phyloP scores from a whole-genome alignment of 768 basidiomycete species.

The Tylopilus vinaceipallidus region DNA sequence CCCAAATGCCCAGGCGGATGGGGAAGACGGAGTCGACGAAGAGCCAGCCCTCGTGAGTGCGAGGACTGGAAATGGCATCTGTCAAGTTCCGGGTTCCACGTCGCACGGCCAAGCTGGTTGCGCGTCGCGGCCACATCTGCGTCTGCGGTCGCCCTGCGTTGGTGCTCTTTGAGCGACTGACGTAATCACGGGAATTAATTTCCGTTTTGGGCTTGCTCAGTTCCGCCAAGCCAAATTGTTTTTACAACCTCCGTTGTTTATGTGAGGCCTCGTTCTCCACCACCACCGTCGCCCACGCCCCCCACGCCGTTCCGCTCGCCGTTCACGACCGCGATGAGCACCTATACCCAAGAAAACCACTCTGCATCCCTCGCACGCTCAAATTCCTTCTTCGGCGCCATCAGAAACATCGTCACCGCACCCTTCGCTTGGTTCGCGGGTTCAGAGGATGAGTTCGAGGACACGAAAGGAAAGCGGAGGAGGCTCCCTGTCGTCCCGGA shows the following conservation, averaged over 20 bases:
- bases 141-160: too few species aligned
- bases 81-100: slow-evolving; percentile 10
- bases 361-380: slow-evolving; percentile 45
- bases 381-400: slow-evolving; percentile 58
- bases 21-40: slow-evolving; percentile 82
- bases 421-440: slow-evolving; percentile 56
- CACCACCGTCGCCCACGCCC: slow-evolving; percentile 20
- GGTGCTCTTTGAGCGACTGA: too few species aligned
- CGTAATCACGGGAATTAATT: slow-evolving; percentile 7
- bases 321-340: slow-evolving; percentile 26
- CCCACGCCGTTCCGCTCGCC: slow-evolving; percentile 18
- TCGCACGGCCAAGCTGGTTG: slow-evolving; percentile 1
- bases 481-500: slow-evolving; percentile 34
- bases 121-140: slow-evolving; percentile 24
- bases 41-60: slow-evolving; percentile 53
- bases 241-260: slow-evolving; percentile 11
- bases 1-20: slow-evolving; percentile 65
- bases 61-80: slow-evolving; percentile 4
- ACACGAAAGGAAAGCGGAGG: slow-evolving; percentile 55
- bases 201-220: slow-evolving; percentile 10
- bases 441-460: slow-evolving; percentile 48
- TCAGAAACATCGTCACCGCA: slow-evolving; percentile 66
- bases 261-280: slow-evolving; percentile 21
- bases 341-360: slow-evolving; percentile 28
- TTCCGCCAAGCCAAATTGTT: slow-evolving; percentile 21